Evolutionary conservation across 371 early-diverging fungal species (phyloP), one percentile per base, ranked within the genome.

Genomic region (Smittium culicis): DNA sequence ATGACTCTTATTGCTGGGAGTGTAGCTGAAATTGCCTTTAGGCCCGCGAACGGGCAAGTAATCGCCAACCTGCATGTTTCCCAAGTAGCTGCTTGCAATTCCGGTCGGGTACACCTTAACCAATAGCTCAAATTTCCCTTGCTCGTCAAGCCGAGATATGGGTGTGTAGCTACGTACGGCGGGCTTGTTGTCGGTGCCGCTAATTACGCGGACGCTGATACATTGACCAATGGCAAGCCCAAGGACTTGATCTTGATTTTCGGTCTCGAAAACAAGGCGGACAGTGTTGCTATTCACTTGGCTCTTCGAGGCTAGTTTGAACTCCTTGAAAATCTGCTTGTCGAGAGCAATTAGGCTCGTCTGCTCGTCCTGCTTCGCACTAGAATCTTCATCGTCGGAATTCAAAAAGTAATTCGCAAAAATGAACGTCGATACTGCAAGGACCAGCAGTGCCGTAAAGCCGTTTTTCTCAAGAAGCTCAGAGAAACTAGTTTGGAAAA

Each of bases 61-160:
- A 65, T 95, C 91, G 31, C 93, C 93, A n/a, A 94, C 73, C 66
- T 79, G 68, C 69, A 96, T 79, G 61, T 81, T 81, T 35, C 76
- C 80, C 71, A 96, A 77, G 70, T 83, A 75, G 74, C 88, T 89
- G 54, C 94, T 93, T 64, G 95, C 80, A 68, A 83, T 84, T 60
- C 96, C 96, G 34, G 78, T 82, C 35, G 90, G 88, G 74, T 96
- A 96, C 25, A 90, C 93, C 89, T 96, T 96, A 79, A 96, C 83
- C 33, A 93, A 82, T 54, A 96, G 81, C 71, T 94, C 93, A 78
- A 95, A 91, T 75, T 86, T 81, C 61, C 96, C 96, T 67, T 73
- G 68, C 70, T 90, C 90, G 70, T 87, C 89, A 77, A 90, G 86
- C 16, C 85, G 82, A 67, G 86, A 87, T 35, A 91, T 90, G 34